phyloP scores from a whole-genome alignment of 257 asterid genomes.

The Nicotiana tomentosiformis region DNA sequence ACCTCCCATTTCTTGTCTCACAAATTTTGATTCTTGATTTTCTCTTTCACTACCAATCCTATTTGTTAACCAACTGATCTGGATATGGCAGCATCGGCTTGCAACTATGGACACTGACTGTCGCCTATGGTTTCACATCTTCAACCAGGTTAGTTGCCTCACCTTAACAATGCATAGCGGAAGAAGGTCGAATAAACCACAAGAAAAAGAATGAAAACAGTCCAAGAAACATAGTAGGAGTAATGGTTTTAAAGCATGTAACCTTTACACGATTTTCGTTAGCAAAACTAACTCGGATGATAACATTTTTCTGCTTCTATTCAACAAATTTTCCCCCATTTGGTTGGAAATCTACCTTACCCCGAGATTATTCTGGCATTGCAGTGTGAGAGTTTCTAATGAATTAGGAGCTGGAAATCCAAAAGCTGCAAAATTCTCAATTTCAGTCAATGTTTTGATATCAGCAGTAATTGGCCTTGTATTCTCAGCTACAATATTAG shows the following conservation, averaged over 20 bases:
- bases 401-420: slow-evolving; percentile 39
- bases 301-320: neutral
- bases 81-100: slow-evolving; percentile 50
- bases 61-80: neutral
- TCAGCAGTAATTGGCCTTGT: slow-evolving; percentile 26
- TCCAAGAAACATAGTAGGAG: neutral
- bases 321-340: neutral
- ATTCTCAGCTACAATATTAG: slow-evolving; percentile 19
- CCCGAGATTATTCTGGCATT: neutral
- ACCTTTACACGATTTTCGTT: neutral
- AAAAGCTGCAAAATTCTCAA: slow-evolving; percentile 23
- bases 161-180: neutral
- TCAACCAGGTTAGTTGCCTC: slow-evolving; percentile 24
- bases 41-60: neutral
- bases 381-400: slow-evolving; percentile 39
- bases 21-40: neutral
- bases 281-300: neutral
- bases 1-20: neutral
- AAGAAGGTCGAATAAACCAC: too few relatives aligned
- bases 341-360: neutral
- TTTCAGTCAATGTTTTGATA: slow-evolving; percentile 20
- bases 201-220: neutral
- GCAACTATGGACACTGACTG: slow-evolving; percentile 67
- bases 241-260: neutral
- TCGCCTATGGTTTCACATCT: slow-evolving; percentile 72